Conservation (phyloP, 2,329 filamentous ascomycete species). For the Pezicula carpinea region DNA sequence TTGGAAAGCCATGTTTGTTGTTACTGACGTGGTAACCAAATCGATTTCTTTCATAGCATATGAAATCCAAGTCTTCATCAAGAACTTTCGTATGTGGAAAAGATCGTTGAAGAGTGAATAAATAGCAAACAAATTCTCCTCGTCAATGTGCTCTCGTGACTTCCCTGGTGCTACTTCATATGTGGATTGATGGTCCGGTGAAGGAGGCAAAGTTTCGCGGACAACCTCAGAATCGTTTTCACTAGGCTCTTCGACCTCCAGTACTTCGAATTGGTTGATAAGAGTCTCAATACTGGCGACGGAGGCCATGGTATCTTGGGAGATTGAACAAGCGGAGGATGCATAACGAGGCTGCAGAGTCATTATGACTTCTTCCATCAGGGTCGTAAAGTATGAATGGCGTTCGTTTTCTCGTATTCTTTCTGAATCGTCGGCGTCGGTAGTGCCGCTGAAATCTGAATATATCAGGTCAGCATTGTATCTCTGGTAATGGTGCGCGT, state of each 20-base stretch:
- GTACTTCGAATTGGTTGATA: constrained; percentile 8
- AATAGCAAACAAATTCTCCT: constrained; percentile 8
- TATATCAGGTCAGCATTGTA: no score
- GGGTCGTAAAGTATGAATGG: constrained; percentile 8
- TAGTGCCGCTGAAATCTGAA: constrained; percentile 1
- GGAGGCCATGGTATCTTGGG: background rate
- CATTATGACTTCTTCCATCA: constrained; percentile 11
- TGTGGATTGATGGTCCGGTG: background rate
- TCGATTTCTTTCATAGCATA: constrained; percentile 4
- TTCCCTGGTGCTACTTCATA: background rate
- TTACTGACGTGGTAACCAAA: constrained; percentile 7
- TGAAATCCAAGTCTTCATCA: constrained; percentile 3
- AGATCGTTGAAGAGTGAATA: constrained; percentile 11
- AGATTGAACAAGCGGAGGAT: background rate
- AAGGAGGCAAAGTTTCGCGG: background rate
- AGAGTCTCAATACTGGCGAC: constrained; percentile 1
- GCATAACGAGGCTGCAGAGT: constrained; percentile 11
- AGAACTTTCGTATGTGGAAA: background rate
- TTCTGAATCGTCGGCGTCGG: background rate
- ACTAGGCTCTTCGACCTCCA: constrained; percentile 11
- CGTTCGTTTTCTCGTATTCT: background rate
- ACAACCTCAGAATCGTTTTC: background rate
- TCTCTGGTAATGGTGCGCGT: no score
- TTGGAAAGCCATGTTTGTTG: constrained; percentile 9
- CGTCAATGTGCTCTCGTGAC: background rate